Percentiles rank a stretch among this genome's conserved stretches.
Evolutionary conservation across 768 basidiomycete genomes (phyloP).

Genomic region (Kondoa malvinella): DNA sequence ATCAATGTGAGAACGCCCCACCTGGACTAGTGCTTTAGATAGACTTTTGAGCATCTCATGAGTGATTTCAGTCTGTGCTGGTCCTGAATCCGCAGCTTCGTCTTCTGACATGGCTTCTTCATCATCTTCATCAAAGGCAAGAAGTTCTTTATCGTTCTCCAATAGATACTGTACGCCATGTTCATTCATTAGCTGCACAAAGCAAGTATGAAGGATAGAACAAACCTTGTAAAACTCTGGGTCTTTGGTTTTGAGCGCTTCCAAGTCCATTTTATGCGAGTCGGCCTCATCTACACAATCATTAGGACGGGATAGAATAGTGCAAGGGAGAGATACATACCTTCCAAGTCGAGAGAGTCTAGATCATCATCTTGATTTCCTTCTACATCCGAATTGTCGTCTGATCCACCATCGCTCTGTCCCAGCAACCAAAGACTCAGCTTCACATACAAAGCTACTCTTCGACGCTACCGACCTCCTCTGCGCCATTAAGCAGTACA

Average conservation of each 20-base stretch:
- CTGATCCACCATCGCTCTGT: conserved; percentile 13
- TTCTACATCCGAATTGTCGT: conserved; percentile 27
- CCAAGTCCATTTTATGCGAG: conserved; percentile 61
- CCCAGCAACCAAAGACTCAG: background rate
- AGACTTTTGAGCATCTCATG: conserved; percentile 55
- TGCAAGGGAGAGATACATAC: conserved; percentile 30
- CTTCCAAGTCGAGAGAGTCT: conserved; percentile 60
- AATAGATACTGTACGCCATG: conserved; percentile 49
- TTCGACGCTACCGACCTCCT: background rate
- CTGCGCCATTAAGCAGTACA: conserved; percentile 1
- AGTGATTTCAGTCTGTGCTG: conserved; percentile 44
- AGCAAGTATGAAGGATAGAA: background rate
- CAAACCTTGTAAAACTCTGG: conserved; percentile 81
- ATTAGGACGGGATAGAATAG: background rate
- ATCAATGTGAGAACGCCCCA: conserved; percentile 29
- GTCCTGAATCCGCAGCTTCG: conserved; percentile 31
- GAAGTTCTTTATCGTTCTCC: conserved; percentile 82
- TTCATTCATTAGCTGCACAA: background rate
- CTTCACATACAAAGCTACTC: background rate
- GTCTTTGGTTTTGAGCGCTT: conserved; percentile 81
- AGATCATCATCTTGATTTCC: conserved; percentile 32
- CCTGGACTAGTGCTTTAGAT: conserved; percentile 80
- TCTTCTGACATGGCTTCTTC: conserved; percentile 39
- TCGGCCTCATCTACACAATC: conserved; percentile 47
- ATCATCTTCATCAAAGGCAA: conserved; percentile 46